Evolutionary conservation across 768 basidiomycete genomes (phyloP), one percentile per base, ranked within the genome.

Genomic region (Boletus sp.): DNA sequence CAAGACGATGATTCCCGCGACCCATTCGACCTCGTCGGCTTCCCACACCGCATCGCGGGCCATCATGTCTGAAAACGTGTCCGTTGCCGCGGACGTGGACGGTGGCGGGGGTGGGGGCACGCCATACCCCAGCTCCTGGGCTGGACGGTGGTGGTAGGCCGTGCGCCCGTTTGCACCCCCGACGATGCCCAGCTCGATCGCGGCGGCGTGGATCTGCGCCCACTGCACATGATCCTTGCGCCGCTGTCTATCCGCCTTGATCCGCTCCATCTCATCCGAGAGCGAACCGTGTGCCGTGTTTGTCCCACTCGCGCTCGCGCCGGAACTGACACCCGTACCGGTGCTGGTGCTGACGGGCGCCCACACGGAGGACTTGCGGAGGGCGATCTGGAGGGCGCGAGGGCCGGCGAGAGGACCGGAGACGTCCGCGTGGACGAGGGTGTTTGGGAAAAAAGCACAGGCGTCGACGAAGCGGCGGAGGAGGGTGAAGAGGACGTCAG

Each of bases 11-110:
- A 83, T 79, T 4, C 84, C 84, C 19, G 83, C 82, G 17, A 83
- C 83, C 84, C 83, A 85, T 64, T 84, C 83, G 30, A 84, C 84
- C 61, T 85, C 84, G 51, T 84, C 83, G 0, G 74, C 53, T 64
- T 84, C 83, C 84, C 84, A 85, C 15, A 84, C 82, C 17, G 81
- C 79, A 59, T 85, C 84, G n/a, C 82, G 72, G 5, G 78, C 83
- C 64, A 83, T 77, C 77, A 80, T 77, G 64, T 83, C 81, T 1
- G 80, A 81, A 61, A 83, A 80, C 72, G 53, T 77, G 70, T 25
- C 76, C 75, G 63, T 74, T 19, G 11, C 9, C 1, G 23, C 7
- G 4, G 42, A 15, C 19, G 50, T 17, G 25, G 48, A 35, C 15
- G 40, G 17, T 8, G 42, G 25, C 6, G 27, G 29, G 4, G 30